A percentile compares a stretch with the other conserved stretches of the same genome.
Evolutionary conservation across 2,329 filamentous ascomycete genomes (phyloP).

Genomic region (Talaromyces sp.): DNA sequence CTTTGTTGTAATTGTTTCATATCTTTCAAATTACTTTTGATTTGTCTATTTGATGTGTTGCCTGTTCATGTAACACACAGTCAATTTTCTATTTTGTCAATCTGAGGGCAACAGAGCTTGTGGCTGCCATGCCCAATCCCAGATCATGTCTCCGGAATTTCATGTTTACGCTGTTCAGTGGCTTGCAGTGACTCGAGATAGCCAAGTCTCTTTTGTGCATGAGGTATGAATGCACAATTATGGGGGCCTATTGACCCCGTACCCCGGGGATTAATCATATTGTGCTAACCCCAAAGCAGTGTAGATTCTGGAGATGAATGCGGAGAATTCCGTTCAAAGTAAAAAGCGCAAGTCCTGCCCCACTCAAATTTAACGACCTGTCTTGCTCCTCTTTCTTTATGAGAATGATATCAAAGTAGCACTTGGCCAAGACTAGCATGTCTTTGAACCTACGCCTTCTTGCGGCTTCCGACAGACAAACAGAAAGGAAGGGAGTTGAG

Average conservation of each 20-base stretch:
- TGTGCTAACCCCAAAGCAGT: neutral
- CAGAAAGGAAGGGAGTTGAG: neutral
- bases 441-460: neutral
- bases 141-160: neutral
- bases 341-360: neutral
- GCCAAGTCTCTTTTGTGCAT: too few relatives aligned
- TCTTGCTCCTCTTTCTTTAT: neutral
- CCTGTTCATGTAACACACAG: neutral
- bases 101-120: neutral
- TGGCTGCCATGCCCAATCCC: neutral
- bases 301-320: neutral
- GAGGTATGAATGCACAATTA: neutral
- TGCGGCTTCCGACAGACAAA: slow-evolving; percentile 9
- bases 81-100: neutral
- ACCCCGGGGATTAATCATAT: neutral
- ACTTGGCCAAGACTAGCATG: neutral
- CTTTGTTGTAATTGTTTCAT: neutral
- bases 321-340: neutral
- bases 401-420: neutral
- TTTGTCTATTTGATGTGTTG: neutral
- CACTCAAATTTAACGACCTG: neutral
- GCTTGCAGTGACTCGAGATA: neutral
- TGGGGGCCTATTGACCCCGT: too few relatives aligned
- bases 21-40: neutral
- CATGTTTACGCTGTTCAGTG: neutral